Evolutionary conservation across 169 alveolate species (phyloP).

Genomic region (Babesia bovis): DNA sequence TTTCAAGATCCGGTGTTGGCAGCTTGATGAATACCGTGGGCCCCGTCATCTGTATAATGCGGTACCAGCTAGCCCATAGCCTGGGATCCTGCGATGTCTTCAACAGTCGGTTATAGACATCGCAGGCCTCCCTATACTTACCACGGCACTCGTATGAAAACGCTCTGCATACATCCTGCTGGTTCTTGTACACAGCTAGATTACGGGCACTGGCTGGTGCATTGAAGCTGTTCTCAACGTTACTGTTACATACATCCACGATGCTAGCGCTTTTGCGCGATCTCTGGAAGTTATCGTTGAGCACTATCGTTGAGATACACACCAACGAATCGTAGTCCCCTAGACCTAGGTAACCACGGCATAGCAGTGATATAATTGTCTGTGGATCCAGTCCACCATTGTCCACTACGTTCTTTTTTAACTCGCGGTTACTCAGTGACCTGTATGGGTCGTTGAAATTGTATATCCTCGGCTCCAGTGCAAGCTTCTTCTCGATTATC

Average conservation of each 20-base stretch:
- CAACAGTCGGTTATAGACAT: conserved; percentile 38
- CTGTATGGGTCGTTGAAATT: conserved; percentile 31
- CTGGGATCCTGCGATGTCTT: conserved; percentile 37
- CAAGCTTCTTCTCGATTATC: conserved; percentile 44
- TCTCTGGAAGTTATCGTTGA: conserved; percentile 11
- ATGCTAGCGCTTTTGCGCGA: neutral
- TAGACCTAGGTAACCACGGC: conserved; percentile 52
- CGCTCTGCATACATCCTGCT: conserved; percentile 34
- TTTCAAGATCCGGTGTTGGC: conserved; percentile 23
- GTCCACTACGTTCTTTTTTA: conserved; percentile 4
- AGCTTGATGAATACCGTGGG: conserved; percentile 29
- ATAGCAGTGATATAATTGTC: conserved; percentile 45
- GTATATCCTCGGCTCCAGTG: conserved; percentile 22
- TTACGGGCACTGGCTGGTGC: neutral
- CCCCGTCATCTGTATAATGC: conserved; percentile 49
- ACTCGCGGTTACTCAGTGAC: conserved; percentile 18
- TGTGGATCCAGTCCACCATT: conserved; percentile 25
- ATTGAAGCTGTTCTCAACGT: neutral
- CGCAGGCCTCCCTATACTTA: conserved; percentile 40
- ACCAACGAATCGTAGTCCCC: conserved; percentile 45
- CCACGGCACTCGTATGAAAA: conserved; percentile 55
- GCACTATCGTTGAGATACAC: conserved; percentile 34
- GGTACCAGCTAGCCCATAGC: conserved; percentile 51
- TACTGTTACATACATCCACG: neutral
- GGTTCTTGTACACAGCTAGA: neutral